Percentiles rank a stretch among this genome's conserved stretches.
phyloP scores from a whole-genome alignment of 208 protist species.

The Trypanosoma melophagium region DNA sequence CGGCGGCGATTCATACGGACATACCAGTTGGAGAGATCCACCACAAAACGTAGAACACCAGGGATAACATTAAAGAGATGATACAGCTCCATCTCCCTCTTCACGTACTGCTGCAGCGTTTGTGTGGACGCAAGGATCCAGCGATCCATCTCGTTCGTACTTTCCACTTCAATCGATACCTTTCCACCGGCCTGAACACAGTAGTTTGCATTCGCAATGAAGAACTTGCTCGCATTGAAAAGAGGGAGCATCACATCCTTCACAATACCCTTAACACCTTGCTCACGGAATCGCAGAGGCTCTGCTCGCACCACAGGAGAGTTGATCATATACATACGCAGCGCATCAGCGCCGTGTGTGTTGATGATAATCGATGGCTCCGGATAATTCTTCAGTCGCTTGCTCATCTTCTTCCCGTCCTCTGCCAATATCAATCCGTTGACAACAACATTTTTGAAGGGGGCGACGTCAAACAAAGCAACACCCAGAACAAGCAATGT shows the following conservation, averaged over 20 bases:
- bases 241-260: constrained; percentile 99
- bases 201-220: constrained; percentile 93
- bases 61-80: constrained; percentile 99
- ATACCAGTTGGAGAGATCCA: constrained; percentile 99
- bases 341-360: constrained; percentile 96
- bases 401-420: constrained; percentile 99
- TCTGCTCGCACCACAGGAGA: constrained; percentile 99
- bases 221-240: constrained; percentile 98
- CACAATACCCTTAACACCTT: constrained; percentile 95
- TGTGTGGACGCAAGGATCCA: constrained; percentile 98
- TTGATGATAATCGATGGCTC: constrained; percentile 96
- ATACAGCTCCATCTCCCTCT: constrained; percentile 96
- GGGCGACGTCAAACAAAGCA: constrained; percentile 96
- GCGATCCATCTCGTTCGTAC: constrained; percentile 97
- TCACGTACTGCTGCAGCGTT: constrained; percentile 94
- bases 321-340: constrained; percentile 99
- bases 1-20: constrained; percentile 97
- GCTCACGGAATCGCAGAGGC: constrained; percentile 93
- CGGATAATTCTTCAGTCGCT: constrained; percentile 99
- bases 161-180: constrained; percentile 60
- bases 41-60: constrained; percentile 96
- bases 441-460: constrained; percentile 99
- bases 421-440: constrained; percentile 99
- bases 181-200: constrained; percentile 54
- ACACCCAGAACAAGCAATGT: constrained; percentile 99